Base-by-base conservation (phyloP, 2,329 filamentous ascomycete genomes). In the Clonostachys rosea region DNA sequence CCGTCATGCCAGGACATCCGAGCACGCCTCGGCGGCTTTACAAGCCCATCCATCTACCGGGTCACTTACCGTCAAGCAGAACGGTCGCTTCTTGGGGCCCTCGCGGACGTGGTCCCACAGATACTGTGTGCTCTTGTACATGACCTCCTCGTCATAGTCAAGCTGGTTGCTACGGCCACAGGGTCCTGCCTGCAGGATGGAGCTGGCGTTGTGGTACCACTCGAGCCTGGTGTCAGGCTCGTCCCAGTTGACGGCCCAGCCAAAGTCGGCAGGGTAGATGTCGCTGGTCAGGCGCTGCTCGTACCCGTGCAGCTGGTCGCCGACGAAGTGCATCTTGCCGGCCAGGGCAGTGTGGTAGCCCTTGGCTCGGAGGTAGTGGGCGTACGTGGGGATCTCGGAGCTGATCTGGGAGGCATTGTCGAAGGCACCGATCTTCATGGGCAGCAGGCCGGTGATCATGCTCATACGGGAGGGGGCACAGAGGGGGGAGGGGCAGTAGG, bases 281-380 rank as follows among this genome's bases (percentile, higher is more conserved):
- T 96, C 91, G 55, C 86, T 89, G n/a, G 91, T 96, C 59, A 96
- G 76, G 48, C 91, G 83, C 59, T 89, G 87, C 73, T 96, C 91
- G 60, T 95, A 96, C 33, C 91, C 91, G 64, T 96, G 91, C 50
- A 96, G 76, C 70, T 96, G 91, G 63, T 96, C 91, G 34, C 91
- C 91, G 47, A 95, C 87, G 64, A 96, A 96, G 69, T 96, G 91
- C 91, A 96, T 96, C 78, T 96, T 96, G 52, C 91, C 91, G 6
- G 91, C 90, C 56, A 96, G 75, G 6, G 87, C 88, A 12, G 91
- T 96, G 68, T 96, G 89, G 61, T 96, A 96, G 46, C 89, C 90
- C 58, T 86, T 83, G 40, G 81, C 77, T 44, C 91, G 87, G 47
- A 96, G 75, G 68, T 96, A 96, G 67, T 96, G 91, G 9, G 91